phyloP scores from a whole-genome alignment of 2,329 filamentous ascomycete genomes.

The Fusarium kyushuense region DNA sequence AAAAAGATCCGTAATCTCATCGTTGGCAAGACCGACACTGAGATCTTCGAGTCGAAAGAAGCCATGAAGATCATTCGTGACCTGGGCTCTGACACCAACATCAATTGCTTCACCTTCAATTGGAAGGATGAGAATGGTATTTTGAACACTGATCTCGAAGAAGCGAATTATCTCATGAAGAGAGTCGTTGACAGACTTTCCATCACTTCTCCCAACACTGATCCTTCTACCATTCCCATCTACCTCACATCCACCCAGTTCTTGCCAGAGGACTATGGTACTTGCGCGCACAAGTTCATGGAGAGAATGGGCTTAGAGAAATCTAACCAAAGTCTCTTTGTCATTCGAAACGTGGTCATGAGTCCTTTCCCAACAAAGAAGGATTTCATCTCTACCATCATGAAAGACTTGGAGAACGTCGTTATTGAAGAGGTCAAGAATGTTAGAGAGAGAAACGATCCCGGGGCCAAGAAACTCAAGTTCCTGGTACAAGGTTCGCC shows the following conservation, averaged over 20 bases:
- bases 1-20: conserved; percentile 55
- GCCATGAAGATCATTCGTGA: conserved; percentile 55
- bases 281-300: conserved; percentile 58
- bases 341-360: conserved; percentile 63
- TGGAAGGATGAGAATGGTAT: conserved; percentile 49
- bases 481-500: conserved; percentile 55
- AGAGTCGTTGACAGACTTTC: conserved; percentile 58
- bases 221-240: conserved; percentile 56
- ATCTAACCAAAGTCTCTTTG: conserved; percentile 55
- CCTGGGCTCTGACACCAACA: conserved; percentile 61
- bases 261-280: conserved; percentile 54
- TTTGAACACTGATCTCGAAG: conserved; percentile 54
- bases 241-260: conserved; percentile 61
- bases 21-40: conserved; percentile 52
- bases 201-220: conserved; percentile 55
- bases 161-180: conserved; percentile 62
- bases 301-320: conserved; percentile 53
- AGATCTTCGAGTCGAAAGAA: conserved; percentile 52
- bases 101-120: conserved; percentile 60
- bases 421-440: conserved; percentile 49
- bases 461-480: conserved; percentile 51
- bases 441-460: conserved; percentile 53
- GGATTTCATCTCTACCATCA: conserved; percentile 56
- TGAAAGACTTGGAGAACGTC: conserved; percentile 49
- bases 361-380: conserved; percentile 57